Evolutionary conservation across 1,284 basidiomycete species (phyloP).

Genomic region (Apiotrichum akiyoshidainum): DNA sequence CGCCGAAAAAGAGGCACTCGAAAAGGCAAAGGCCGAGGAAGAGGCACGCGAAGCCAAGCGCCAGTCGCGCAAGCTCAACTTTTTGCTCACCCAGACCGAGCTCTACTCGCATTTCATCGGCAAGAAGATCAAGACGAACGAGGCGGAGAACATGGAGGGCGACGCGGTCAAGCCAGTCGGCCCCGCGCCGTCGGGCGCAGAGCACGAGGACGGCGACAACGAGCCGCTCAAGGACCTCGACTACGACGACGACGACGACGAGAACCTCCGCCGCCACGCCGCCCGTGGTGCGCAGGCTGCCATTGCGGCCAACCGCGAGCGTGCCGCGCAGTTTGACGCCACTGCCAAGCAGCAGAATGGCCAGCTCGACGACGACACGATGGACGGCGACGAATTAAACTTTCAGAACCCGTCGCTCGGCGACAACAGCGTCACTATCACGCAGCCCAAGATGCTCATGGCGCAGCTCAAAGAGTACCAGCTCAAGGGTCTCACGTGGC

Average conservation of each 20-base stretch:
- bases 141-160: slow-evolving; percentile 75
- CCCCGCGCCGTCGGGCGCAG: slow-evolving; percentile 30
- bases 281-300: slow-evolving; percentile 86
- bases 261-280: slow-evolving; percentile 85
- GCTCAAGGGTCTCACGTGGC: slow-evolving; percentile 96
- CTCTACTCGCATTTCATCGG: slow-evolving; percentile 99
- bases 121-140: slow-evolving; percentile 93
- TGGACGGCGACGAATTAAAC: slow-evolving; percentile 90
- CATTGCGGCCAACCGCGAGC: slow-evolving; percentile 72
- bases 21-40: slow-evolving; percentile 88
- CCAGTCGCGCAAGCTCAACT: slow-evolving; percentile 95
- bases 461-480: slow-evolving; percentile 98
- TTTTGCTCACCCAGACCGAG: slow-evolving; percentile 98
- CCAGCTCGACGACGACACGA: slow-evolving; percentile 26
- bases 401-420: slow-evolving; percentile 99
- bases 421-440: slow-evolving; percentile 76
- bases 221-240: slow-evolving; percentile 72
- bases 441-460: slow-evolving; percentile 94
- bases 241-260: slow-evolving; percentile 92
- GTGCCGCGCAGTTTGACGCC: slow-evolving; percentile 80
- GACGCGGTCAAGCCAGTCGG: slow-evolving; percentile 29
- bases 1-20: slow-evolving; percentile 89
- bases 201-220: slow-evolving; percentile 54
- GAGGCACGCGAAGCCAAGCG: slow-evolving; percentile 93
- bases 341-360: slow-evolving; percentile 62